Evolutionary conservation across 2,329 filamentous ascomycete genomes (phyloP).

Genomic region (Geosmithia putterillii): DNA sequence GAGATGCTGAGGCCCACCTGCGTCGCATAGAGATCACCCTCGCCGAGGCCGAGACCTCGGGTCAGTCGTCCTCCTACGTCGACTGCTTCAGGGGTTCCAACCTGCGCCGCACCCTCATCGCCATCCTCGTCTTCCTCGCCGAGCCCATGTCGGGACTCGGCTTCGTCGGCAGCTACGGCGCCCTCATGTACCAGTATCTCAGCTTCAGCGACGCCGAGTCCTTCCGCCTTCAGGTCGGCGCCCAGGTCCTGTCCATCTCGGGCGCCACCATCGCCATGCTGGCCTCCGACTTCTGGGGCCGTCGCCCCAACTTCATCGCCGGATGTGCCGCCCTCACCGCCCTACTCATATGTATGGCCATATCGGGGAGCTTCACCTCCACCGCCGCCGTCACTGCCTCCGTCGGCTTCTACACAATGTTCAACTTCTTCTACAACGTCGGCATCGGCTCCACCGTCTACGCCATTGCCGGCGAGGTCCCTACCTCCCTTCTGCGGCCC

Average conservation of each 20-base stretch:
- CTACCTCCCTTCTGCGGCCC: constrained; percentile 9
- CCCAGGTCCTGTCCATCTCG: constrained; percentile 14
- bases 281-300: constrained; percentile 12
- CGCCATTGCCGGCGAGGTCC: constrained; percentile 9
- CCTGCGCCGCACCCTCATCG: constrained; percentile 22
- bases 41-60: constrained; percentile 7
- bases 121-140: constrained; percentile 19
- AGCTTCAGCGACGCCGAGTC: constrained; percentile 13
- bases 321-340: constrained; percentile 10
- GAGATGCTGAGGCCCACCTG: constrained; percentile 7
- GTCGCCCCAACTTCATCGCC: constrained; percentile 13
- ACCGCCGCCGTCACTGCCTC: constrained; percentile 11
- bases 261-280: constrained; percentile 14
- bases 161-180: constrained; percentile 8
- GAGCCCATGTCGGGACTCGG: constrained; percentile 9
- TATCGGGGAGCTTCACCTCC: constrained; percentile 10
- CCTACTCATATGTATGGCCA: constrained; percentile 15
- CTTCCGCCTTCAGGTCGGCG: constrained; percentile 14
- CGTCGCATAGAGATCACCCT: constrained; percentile 9
- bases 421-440: constrained; percentile 8
- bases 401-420: constrained; percentile 7
- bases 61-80: constrained; percentile 15
- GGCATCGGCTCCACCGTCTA: constrained; percentile 10
- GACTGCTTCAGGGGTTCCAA: constrained; percentile 28
- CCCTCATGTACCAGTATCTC: constrained; percentile 13